A percentile compares a stretch with the other conserved stretches of the same genome.
Evolutionary conservation across 1,284 basidiomycete genomes (phyloP).

Genomic region (Austroboletus niveus): DNA sequence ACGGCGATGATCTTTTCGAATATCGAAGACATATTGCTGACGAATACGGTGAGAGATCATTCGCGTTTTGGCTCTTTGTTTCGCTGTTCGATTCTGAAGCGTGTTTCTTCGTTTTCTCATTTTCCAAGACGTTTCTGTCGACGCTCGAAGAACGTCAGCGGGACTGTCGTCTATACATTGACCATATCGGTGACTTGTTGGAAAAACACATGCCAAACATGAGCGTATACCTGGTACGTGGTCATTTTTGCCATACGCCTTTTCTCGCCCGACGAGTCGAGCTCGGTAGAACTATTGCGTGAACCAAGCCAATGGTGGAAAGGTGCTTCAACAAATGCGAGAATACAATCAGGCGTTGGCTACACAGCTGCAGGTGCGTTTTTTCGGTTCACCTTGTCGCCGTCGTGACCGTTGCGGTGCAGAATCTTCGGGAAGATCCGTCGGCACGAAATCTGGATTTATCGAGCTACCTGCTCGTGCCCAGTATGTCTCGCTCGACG

Average conservation of each 20-base stretch:
- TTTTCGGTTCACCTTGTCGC: not conserved
- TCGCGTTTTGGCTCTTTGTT: not conserved
- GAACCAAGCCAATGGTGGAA: constrained; percentile 82
- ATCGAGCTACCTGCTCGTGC: constrained; percentile 86
- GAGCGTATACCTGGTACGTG: constrained; percentile 71
- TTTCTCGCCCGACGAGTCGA: not conserved
- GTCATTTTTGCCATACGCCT: not conserved
- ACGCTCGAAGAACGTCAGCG: constrained; percentile 89
- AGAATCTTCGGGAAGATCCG: constrained; percentile 74
- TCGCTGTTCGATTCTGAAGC: not conserved
- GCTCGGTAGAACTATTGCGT: constrained; percentile 81
- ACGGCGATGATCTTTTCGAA: constrained; percentile 89
- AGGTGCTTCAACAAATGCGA: constrained; percentile 75
- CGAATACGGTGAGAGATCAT: constrained; percentile 65
- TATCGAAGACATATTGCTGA: constrained; percentile 86
- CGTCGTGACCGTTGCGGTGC: not conserved
- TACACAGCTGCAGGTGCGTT: constrained; percentile 62
- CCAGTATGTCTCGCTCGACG: constrained; percentile 56
- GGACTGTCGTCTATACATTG: constrained; percentile 86
- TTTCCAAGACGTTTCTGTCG: constrained; percentile 68
- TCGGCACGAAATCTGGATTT: constrained; percentile 82
- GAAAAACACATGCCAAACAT: constrained; percentile 73
- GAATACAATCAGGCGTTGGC: constrained; percentile 66
- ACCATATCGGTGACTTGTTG: constrained; percentile 85
- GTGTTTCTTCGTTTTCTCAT: not conserved